Conservation (phyloP, 164 flowering plant species). For the Aristolochia contorta region DNA sequence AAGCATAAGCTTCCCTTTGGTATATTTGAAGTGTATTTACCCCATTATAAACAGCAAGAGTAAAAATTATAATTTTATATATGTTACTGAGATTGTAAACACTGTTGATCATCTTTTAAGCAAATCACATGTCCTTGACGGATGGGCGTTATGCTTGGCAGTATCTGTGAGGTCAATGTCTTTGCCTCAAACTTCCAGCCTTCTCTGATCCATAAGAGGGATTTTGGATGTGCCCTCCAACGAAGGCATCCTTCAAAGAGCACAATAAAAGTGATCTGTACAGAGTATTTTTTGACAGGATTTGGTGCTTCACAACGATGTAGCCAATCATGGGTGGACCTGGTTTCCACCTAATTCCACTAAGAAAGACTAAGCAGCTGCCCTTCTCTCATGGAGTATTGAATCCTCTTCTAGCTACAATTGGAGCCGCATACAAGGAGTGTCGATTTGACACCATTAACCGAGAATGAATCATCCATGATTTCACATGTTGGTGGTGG, state of each 20-base stretch:
- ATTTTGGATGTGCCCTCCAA: conserved; percentile 7
- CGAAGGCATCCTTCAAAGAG: conserved; percentile 3
- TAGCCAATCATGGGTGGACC: background rate
- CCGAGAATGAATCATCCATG: too few relatives aligned
- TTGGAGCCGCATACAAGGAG: background rate
- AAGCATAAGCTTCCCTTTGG: conserved; percentile 1
- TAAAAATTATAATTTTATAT: too few relatives aligned
- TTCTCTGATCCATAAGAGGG: conserved; percentile 1
- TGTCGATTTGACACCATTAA: background rate
- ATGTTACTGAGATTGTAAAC: too few relatives aligned
- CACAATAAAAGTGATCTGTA: background rate
- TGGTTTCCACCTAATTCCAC: background rate
- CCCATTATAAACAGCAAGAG: background rate
- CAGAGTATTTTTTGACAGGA: background rate
- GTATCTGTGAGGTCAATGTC: conserved; percentile 2
- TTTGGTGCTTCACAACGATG: conserved; percentile 5
- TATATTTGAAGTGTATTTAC: too few relatives aligned
- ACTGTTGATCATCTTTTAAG: conserved; percentile 4
- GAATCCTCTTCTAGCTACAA: background rate
- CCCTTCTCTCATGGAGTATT: background rate
- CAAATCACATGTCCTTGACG: background rate
- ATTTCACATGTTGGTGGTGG: too few relatives aligned
- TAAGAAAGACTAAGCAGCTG: background rate
- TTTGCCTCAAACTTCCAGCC: background rate
- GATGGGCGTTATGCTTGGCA: background rate